Evolutionary conservation across 768 basidiomycete species (phyloP), one percentile per base, ranked within the genome.

Genomic region (Lactarius tabidus): DNA sequence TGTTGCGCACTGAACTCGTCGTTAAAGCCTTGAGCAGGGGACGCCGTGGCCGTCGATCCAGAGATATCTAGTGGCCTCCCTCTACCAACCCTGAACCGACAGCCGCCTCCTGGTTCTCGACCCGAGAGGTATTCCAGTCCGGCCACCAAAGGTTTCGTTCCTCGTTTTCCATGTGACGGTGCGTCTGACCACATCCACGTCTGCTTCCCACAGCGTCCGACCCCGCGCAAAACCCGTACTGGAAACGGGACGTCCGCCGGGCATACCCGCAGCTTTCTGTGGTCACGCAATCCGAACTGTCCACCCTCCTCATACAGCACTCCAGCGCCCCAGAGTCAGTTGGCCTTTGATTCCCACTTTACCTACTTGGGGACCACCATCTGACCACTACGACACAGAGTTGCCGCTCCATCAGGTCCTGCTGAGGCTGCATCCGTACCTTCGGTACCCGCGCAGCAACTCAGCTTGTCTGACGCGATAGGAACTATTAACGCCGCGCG

Each of bases 201-300:
- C 39, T 6, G 12, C 43, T 45, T 33, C n/a, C 18, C 17, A 36
- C 68, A 91, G 91, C 91, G 28, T 93, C 91, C 51, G 92, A 94
- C 77, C 84, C 84, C 43, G 92, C 92, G 36, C 83, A 92, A 79
- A 93, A 93, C 75, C 91, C 90, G 62, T 98, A 98, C 82, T 95
- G 90, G 88, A 96, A 96, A 77, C 91, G 95, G 67, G 95, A 97
- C 77, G 91, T 95, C 71, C 87, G 94, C 63, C 87, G 95, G 59
- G 86, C 86, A 39, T 97, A 95, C 76, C 93, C 95, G n/a, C 91
- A 89, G 70, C 86, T 94, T 33, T 95, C 93, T 3, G 86, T 93
- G 23, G 81, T 98, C 64, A 91, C 92, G 6, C 95, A 98, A 78
- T 73, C 84, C 6, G 88, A 95, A 71, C 79, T 97, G 29, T 88